A percentile compares a stretch with the other conserved stretches of the same genome.
phyloP scores from a whole-genome alignment of 306 rosid genomes.

The Acmispon strigosus region DNA sequence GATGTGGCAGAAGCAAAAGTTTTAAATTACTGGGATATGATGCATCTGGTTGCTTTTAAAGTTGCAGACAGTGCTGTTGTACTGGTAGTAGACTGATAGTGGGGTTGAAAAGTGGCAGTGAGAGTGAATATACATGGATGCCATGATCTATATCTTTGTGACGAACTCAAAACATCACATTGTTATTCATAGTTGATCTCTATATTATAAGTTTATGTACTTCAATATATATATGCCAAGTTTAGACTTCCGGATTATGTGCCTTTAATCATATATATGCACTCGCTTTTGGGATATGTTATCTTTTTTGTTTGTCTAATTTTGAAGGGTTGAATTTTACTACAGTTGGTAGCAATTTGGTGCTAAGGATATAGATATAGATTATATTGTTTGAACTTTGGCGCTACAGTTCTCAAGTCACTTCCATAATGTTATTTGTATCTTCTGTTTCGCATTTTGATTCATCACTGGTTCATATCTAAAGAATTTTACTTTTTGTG shows the following conservation, averaged over 20 bases:
- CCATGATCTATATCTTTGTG: background rate
- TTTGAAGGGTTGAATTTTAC: conserved; percentile 18
- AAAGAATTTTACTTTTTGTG: background rate
- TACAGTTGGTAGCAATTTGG: background rate
- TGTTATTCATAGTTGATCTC: background rate
- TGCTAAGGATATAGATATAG: background rate
- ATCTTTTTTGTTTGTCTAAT: background rate
- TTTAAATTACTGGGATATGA: conserved; percentile 33
- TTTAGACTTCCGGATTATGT: conserved; percentile 14
- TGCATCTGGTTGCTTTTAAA: conserved; percentile 29
- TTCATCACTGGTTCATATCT: conserved; percentile 6
- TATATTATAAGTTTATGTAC: background rate
- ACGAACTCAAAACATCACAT: background rate
- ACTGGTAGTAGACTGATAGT: conserved; percentile 38
- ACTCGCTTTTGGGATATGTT: background rate
- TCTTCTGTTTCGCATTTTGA: conserved; percentile 6
- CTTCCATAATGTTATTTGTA: conserved; percentile 19
- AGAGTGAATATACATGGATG: conserved; percentile 22
- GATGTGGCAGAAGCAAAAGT: conserved; percentile 38
- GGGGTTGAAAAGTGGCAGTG: conserved; percentile 35
- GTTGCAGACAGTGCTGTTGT: conserved; percentile 37
- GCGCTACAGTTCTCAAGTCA: conserved; percentile 13
- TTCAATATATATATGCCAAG: conserved; percentile 2
- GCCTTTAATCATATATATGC: background rate
- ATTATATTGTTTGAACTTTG: background rate